Evolutionary conservation across 2,329 filamentous ascomycete genomes (phyloP).

Genomic region (Beauveria caledonica): DNA sequence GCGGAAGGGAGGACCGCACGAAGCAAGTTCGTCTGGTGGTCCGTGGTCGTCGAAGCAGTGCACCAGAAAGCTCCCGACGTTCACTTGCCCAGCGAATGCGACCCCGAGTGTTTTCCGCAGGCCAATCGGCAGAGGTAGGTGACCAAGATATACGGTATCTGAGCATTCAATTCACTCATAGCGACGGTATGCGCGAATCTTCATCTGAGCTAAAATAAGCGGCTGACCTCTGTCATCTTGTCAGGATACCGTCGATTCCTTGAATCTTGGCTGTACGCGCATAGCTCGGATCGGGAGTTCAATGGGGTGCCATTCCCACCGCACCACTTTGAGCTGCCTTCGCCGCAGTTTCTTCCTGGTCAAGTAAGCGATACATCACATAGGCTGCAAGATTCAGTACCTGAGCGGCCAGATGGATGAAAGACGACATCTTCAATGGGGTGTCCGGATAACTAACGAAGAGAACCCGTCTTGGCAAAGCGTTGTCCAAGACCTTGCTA

Average conservation of each 20-base stretch:
- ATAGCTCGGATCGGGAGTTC: slow-evolving; percentile 38
- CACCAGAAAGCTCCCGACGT: slow-evolving; percentile 27
- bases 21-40: slow-evolving; percentile 37
- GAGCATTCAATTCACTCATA: slow-evolving; percentile 40
- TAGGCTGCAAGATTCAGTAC: slow-evolving; percentile 22
- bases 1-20: slow-evolving; percentile 37
- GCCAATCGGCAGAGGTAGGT: slow-evolving; percentile 16
- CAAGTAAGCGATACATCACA: slow-evolving; percentile 19
- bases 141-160: slow-evolving; percentile 39
- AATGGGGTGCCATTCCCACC: slow-evolving; percentile 36
- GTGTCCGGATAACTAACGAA: not conserved
- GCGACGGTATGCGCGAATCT: slow-evolving; percentile 31
- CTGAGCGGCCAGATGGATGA: slow-evolving; percentile 20
- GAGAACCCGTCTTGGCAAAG: not conserved
- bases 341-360: slow-evolving; percentile 34
- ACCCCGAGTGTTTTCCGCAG: slow-evolving; percentile 27
- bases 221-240: not conserved
- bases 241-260: slow-evolving; percentile 39
- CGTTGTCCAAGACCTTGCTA: not conserved
- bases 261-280: slow-evolving; percentile 37
- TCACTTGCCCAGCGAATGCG: slow-evolving; percentile 36
- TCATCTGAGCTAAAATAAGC: not conserved
- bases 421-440: not conserved
- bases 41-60: slow-evolving; percentile 32
- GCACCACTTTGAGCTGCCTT: slow-evolving; percentile 38